Base-by-base conservation (phyloP, 2,329 filamentous ascomycete genomes). In the Calonectria hongkongensis region DNA sequence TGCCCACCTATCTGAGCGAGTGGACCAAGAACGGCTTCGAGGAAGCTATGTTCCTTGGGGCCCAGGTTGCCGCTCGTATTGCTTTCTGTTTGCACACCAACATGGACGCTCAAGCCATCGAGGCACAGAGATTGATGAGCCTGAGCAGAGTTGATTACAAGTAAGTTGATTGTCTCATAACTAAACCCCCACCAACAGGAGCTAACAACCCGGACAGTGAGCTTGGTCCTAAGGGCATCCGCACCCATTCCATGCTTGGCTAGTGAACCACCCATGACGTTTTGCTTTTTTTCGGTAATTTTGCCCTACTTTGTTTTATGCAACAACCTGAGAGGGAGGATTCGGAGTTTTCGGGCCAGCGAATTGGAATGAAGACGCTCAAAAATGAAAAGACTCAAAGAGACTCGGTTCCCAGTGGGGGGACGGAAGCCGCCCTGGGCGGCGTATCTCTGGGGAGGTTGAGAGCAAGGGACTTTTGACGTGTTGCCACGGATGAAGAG, bases 1-100 rank as follows among this genome's bases (percentile, higher is more conserved):
- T 94, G 77, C 95, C 96, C 0, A 94, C 94, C 66, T 98, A 98
- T 83, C 93, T 98, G 77, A 91, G 93, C 13, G 96, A 98, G 83
- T 98, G 95, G 95, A 95, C 95, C 81, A 96, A 94, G 85, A 91
- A 92, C 75, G 88, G 90, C 69, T 89, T 90, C 80, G 96, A 98
- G 80, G 96, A 98, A 84, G 92, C 94, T 62, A 91, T 92, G 81
- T 98, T 98, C 85, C 87, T 98, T 8, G 96, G 96, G 13, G 94
- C 95, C 2, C 95, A 98, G 84, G 94, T 98, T 39, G 95, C 94
- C 1, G 95, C 94, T 2, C 84, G 90, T 25, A 85, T 91, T 67
- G 89, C 89, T 2, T 92, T 89, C 78, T 91, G 89, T 78, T 83
- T 91, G 75, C 89, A 92, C 76, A 81, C 82, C 21, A 91, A 91